A percentile compares a stretch with the other conserved stretches of the same genome.
phyloP scores from a whole-genome alignment of 805 yeast genomes.

The Tetrapisispora namnaoensis region DNA sequence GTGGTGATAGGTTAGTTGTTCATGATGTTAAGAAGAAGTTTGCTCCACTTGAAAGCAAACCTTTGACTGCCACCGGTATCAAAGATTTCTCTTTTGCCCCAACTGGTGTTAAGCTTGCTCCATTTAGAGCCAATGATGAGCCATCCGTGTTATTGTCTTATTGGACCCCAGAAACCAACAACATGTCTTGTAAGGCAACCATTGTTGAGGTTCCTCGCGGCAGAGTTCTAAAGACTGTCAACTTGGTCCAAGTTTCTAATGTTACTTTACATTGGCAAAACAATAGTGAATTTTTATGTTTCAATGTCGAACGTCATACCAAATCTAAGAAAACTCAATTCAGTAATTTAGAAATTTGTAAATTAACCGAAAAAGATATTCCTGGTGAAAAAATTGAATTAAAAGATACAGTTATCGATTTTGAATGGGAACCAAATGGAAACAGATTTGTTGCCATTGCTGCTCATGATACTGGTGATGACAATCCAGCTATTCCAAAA shows the following conservation, averaged over 20 bases:
- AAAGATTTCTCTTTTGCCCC: conserved; percentile 95
- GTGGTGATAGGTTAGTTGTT: conserved; percentile 84
- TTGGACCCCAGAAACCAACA: conserved; percentile 93
- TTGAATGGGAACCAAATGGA: conserved; percentile 94
- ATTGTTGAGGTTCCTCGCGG: conserved; percentile 80
- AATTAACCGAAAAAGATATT: conserved; percentile 74
- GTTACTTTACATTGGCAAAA: conserved; percentile 92
- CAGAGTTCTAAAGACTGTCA: conserved; percentile 77
- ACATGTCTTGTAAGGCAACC: conserved; percentile 92
- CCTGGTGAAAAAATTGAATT: conserved; percentile 93
- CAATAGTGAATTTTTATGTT: conserved; percentile 73
- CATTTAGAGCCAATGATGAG: conserved; percentile 41
- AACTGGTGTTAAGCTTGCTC: conserved; percentile 60
- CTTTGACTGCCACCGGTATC: conserved; percentile 72
- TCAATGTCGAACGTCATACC: conserved; percentile 93
- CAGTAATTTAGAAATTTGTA: conserved; percentile 87
- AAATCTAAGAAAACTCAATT: conserved; percentile 87
- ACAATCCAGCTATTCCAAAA: conserved; percentile 54
- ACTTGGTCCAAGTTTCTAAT: conserved; percentile 88
- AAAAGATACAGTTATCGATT: conserved; percentile 76
- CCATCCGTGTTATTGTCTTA: conserved; percentile 67
- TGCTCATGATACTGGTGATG: conserved; percentile 39
- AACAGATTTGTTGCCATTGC: conserved; percentile 80
- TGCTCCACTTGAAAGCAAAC: conserved; percentile 76
- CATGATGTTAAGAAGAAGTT: conserved; percentile 70